Percentiles rank a stretch among this genome's conserved stretches.
Conservation (phyloP, 139 green algal species). For the Closterium sp. region DNA sequence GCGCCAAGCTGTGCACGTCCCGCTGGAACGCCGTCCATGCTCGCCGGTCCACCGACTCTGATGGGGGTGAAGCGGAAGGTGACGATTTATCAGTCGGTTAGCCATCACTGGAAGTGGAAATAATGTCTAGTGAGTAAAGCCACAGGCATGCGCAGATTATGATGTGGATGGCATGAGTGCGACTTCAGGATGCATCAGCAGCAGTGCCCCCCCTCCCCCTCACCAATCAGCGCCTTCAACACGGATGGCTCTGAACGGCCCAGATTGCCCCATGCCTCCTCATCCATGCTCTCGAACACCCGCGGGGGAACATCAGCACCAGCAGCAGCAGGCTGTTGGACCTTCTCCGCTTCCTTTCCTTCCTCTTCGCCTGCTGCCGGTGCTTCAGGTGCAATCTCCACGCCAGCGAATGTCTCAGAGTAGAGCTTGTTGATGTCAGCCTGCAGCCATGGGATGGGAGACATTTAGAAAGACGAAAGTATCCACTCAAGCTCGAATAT, state of each 20-base stretch:
- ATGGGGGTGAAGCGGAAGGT: neutral
- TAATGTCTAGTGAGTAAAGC: too few relatives aligned
- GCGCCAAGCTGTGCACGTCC: constrained; percentile 21
- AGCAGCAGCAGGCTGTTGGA: neutral
- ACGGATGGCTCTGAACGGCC: constrained; percentile 35
- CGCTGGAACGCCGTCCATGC: constrained; percentile 45
- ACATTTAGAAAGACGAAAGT: neutral
- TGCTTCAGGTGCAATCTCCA: constrained; percentile 3
- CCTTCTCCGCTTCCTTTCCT: neutral
- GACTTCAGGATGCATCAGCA: neutral
- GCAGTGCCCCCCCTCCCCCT: neutral
- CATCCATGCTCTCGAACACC: constrained; percentile 34
- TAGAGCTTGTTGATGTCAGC: constrained; percentile 61
- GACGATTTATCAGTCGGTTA: too few relatives aligned
- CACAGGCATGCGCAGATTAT: too few relatives aligned
- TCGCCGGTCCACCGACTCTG: constrained; percentile 23
- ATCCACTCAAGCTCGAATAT: neutral
- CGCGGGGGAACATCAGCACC: constrained; percentile 11
- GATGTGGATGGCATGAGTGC: too few relatives aligned
- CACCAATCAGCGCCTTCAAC: constrained; percentile 1
- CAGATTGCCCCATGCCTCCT: constrained; percentile 56
- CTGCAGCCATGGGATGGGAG: constrained; percentile 25
- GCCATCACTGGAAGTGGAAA: too few relatives aligned
- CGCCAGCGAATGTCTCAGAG: constrained; percentile 47
- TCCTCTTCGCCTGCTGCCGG: neutral